Conservation (phyloP, 345 rosid species). For the Triadica sebifera region DNA sequence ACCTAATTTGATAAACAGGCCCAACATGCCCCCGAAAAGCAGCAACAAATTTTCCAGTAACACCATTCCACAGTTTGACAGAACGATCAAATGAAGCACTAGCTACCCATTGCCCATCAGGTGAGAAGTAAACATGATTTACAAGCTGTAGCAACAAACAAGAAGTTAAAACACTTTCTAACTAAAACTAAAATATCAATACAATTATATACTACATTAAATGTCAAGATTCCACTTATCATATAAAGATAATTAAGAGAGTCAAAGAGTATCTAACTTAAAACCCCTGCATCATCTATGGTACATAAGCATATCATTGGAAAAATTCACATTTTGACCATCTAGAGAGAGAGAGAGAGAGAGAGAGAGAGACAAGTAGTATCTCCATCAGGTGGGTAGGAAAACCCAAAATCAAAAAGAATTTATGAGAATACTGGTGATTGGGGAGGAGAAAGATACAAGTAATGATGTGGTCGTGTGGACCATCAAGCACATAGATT, state of each 20-base stretch:
- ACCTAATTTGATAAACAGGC: slow-evolving; percentile 92
- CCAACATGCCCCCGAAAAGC: slow-evolving; percentile 91
- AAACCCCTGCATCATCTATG: not conserved
- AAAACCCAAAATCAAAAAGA: not conserved
- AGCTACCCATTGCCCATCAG: slow-evolving; percentile 94
- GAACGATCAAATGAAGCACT: slow-evolving; percentile 97
- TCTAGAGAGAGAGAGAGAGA: too few species aligned
- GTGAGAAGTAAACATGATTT: slow-evolving; percentile 92
- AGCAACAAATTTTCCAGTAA: slow-evolving; percentile 79
- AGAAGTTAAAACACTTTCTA: not conserved
- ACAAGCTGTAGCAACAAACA: slow-evolving; percentile 62
- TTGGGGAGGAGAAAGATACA: not conserved
- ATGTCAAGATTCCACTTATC: not conserved
- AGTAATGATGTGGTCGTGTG: not conserved
- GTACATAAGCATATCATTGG: not conserved
- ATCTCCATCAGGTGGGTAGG: not conserved
- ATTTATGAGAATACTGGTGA: not conserved
- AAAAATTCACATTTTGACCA: not conserved
- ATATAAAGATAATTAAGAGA: not conserved
- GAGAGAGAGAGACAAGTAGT: not conserved
- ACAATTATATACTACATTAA: too few species aligned
- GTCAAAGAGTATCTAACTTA: not conserved
- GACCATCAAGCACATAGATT: not conserved
- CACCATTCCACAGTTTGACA: slow-evolving; percentile 89
- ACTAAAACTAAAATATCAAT: not conserved